Conservation (phyloP, 805 yeast genomes). For the Suhomyces emberorum region DNA sequence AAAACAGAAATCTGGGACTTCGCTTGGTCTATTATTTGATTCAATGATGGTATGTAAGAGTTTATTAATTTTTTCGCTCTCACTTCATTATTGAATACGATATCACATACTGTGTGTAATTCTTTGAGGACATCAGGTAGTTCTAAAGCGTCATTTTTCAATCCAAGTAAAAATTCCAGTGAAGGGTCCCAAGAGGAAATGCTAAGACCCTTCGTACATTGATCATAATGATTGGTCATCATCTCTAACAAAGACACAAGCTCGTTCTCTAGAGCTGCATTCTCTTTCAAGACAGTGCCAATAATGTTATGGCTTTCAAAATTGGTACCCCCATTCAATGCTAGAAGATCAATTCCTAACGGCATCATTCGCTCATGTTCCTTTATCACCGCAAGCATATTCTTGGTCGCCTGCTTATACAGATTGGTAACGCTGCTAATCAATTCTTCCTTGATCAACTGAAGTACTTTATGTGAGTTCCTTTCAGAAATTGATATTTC, state of each 20-base stretch:
- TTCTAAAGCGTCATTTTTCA: constrained; percentile 53
- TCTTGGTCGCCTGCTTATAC: constrained; percentile 12
- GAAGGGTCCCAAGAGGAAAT: constrained; percentile 27
- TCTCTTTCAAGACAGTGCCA: constrained; percentile 34
- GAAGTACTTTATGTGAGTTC: constrained; percentile 21
- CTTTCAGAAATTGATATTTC: constrained; percentile 26
- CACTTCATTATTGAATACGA: constrained; percentile 32
- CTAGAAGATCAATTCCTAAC: constrained; percentile 12
- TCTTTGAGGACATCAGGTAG: constrained; percentile 53
- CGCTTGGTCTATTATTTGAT: constrained; percentile 15
- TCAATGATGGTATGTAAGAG: constrained; percentile 10
- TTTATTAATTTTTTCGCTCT: constrained; percentile 24
- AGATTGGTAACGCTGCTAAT: constrained; percentile 11
- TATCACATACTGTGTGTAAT: constrained; percentile 37
- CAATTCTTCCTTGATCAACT: constrained; percentile 10
- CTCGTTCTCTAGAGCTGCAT: constrained; percentile 56
- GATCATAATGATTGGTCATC: constrained; percentile 80
- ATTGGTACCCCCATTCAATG: constrained; percentile 4
- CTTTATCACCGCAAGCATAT: constrained; percentile 13
- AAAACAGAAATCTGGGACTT: constrained; percentile 16
- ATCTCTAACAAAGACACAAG: constrained; percentile 67
- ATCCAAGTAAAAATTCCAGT: constrained; percentile 35
- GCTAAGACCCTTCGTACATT: constrained; percentile 52
- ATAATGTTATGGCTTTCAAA: constrained; percentile 17
- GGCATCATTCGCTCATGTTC: constrained; percentile 19